Evolutionary conservation across 2,329 filamentous ascomycete species (phyloP).

Genomic region (Fusarium sp.): DNA sequence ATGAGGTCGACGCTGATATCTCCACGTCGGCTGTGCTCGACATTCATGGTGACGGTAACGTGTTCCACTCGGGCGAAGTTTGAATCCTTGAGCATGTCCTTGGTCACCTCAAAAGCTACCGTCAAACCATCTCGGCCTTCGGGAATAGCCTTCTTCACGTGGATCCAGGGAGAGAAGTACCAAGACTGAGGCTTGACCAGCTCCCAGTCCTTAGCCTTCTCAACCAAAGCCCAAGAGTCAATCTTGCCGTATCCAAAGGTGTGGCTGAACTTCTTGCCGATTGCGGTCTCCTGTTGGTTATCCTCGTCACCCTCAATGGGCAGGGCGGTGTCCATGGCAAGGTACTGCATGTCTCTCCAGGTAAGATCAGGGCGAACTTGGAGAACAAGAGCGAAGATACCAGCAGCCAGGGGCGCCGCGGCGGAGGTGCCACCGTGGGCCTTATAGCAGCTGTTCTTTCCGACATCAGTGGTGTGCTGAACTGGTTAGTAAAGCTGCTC

Average conservation of each 20-base stretch:
- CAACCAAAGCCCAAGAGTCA: constrained; percentile 87
- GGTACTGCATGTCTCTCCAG: constrained; percentile 96
- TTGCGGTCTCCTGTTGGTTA: constrained; percentile 86
- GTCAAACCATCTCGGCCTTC: constrained; percentile 86
- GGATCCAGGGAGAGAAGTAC: constrained; percentile 94
- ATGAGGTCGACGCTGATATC: constrained; percentile 93
- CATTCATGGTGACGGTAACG: constrained; percentile 97
- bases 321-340: constrained; percentile 87
- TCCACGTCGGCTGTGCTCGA: constrained; percentile 87
- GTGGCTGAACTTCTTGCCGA: constrained; percentile 92
- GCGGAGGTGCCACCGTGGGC: constrained; percentile 96
- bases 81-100: constrained; percentile 83
- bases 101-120: constrained; percentile 85
- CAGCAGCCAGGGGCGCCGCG: constrained; percentile 91
- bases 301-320: constrained; percentile 78
- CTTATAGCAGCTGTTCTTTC: constrained; percentile 81
- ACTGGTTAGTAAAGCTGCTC: constrained; percentile 20
- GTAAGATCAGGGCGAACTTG: constrained; percentile 87
- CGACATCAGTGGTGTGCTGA: constrained; percentile 94
- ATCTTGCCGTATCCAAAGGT: constrained; percentile 97
- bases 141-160: constrained; percentile 88
- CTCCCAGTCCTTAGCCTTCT: constrained; percentile 87
- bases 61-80: constrained; percentile 93
- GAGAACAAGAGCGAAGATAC: constrained; percentile 90
- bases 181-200: constrained; percentile 96